A percentile compares a stretch with the other conserved stretches of the same genome.
These are phyloP conservation scores for Gigaspora rosea DNA, from an alignment of 192 early-diverging fungal species.

Conservation along the genomic window DNA sequence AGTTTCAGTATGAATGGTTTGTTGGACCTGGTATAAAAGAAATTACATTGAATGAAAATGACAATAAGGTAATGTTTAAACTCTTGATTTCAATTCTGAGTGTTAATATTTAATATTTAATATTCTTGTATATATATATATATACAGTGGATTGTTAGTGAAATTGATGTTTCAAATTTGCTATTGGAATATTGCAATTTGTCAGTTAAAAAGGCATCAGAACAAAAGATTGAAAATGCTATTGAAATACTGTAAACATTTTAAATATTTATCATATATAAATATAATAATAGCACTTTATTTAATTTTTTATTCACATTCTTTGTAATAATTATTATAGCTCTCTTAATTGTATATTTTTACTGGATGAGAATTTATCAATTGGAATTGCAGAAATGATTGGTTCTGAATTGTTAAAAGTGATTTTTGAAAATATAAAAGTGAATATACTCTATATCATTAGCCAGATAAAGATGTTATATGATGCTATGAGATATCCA, in stretches of 20 bases:
- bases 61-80: slow-evolving; percentile 14
- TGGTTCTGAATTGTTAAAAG: background rate
- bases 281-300: too few relatives aligned
- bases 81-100: slow-evolving; percentile 1
- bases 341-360: slow-evolving; percentile 25
- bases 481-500: slow-evolving; percentile 6
- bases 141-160: too few relatives aligned
- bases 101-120: background rate
- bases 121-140: too few relatives aligned
- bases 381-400: background rate
- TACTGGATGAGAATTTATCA: slow-evolving; percentile 18
- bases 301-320: background rate
- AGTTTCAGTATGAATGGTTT: background rate
- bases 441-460: slow-evolving; percentile 22
- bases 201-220: background rate
- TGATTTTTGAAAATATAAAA: slow-evolving; percentile 26
- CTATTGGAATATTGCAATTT: background rate
- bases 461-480: slow-evolving; percentile 14
- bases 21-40: slow-evolving; percentile 14
- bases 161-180: background rate
- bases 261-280: background rate
- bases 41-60: background rate
- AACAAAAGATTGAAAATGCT: background rate
- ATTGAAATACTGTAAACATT: slow-evolving; percentile 24
- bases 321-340: slow-evolving; percentile 30